Conservation (phyloP, 352 stramenopile genomes). For the Phytophthora sojae region DNA sequence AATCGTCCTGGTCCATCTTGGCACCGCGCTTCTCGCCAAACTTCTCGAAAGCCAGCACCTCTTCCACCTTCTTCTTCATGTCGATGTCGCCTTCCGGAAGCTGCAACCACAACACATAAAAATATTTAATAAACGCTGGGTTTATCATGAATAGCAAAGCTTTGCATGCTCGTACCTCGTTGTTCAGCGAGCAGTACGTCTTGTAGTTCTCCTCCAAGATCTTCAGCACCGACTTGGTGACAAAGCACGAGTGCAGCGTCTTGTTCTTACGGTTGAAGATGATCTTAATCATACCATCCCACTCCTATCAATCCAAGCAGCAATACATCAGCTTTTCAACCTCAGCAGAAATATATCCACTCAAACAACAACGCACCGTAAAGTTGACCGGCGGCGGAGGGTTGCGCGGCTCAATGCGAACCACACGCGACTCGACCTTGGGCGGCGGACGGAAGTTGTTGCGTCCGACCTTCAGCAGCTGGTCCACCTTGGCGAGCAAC, state of each 20-base stretch:
- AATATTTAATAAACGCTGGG: not conserved
- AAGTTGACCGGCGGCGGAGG: slow-evolving; percentile 99
- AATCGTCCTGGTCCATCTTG: slow-evolving; percentile 99
- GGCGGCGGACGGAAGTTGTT: slow-evolving; percentile 99
- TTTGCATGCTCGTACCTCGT: slow-evolving; percentile 51
- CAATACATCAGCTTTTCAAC: slow-evolving; percentile 12
- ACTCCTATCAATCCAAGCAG: slow-evolving; percentile 84
- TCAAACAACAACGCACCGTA: slow-evolving; percentile 52
- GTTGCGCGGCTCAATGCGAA: slow-evolving; percentile 98
- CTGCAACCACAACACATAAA: slow-evolving; percentile 34
- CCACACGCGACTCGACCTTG: slow-evolving; percentile 96
- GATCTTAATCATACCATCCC: slow-evolving; percentile 99
- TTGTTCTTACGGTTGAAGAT: slow-evolving; percentile 99
- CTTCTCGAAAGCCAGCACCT: slow-evolving; percentile 91
- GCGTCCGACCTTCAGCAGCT: slow-evolving; percentile 98
- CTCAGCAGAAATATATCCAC: not conserved
- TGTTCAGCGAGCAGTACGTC: slow-evolving; percentile 94
- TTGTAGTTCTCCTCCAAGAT: slow-evolving; percentile 97
- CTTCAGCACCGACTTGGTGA: slow-evolving; percentile 96
- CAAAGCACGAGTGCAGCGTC: slow-evolving; percentile 96
- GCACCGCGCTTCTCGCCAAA: slow-evolving; percentile 92
- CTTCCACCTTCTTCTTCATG: slow-evolving; percentile 95
- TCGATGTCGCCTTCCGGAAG: slow-evolving; percentile 76
- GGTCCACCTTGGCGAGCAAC: slow-evolving; percentile 98
- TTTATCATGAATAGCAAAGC: not conserved